Conservation (phyloP, 208 protist genomes). For the Phytomonas sp. region DNA sequence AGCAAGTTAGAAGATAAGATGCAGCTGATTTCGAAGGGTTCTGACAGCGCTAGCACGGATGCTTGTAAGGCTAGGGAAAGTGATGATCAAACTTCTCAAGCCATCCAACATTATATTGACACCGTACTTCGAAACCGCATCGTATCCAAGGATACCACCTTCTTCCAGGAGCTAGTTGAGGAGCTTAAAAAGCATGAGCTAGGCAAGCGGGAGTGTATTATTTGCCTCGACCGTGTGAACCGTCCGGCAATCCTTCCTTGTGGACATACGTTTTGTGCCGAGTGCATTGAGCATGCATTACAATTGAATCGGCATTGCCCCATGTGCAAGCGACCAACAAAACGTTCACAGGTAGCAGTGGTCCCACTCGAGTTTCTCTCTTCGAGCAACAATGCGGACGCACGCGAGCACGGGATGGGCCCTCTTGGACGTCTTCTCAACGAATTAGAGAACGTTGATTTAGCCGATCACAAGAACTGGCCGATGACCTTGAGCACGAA, state of each 20-base stretch:
- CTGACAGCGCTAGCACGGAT: not conserved
- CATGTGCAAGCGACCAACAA: slow-evolving; percentile 36
- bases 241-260: slow-evolving; percentile 63
- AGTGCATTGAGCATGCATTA: slow-evolving; percentile 50
- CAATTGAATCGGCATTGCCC: slow-evolving; percentile 31
- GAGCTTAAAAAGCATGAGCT: slow-evolving; percentile 39
- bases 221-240: slow-evolving; percentile 57
- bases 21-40: not conserved
- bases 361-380: slow-evolving; percentile 36
- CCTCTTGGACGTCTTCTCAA: not conserved
- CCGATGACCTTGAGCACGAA: slow-evolving; percentile 50
- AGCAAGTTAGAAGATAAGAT: not conserved
- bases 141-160: slow-evolving; percentile 19
- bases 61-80: not conserved
- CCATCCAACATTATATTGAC: slow-evolving; percentile 10
- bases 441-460: slow-evolving; percentile 10
- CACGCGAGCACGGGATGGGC: not conserved
- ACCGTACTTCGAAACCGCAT: not conserved
- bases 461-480: slow-evolving; percentile 31
- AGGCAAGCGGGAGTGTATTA: slow-evolving; percentile 49
- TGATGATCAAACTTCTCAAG: not conserved
- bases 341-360: slow-evolving; percentile 20
- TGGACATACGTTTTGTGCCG: slow-evolving; percentile 69
- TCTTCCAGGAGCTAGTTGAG: slow-evolving; percentile 36
- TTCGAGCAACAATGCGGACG: not conserved